phyloP scores from a whole-genome alignment of 176 grass and related monocot genomes.

The Phoenix dactylifera region DNA sequence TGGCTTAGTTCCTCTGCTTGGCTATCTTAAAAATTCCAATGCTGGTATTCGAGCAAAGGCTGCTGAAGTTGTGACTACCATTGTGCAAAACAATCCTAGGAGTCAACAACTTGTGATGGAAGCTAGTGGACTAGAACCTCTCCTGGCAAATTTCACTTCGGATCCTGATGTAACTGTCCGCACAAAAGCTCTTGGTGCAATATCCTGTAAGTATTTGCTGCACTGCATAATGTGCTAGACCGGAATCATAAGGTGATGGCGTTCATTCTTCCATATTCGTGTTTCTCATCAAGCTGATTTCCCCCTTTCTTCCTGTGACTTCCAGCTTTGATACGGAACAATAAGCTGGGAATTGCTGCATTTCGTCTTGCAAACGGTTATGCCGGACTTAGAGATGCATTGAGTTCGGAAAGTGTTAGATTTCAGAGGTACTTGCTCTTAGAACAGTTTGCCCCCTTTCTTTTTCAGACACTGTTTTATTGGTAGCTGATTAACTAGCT shows the following conservation, averaged over 20 bases:
- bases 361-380: constrained; percentile 81
- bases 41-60: constrained; percentile 77
- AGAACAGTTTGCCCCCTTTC: too few species aligned
- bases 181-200: constrained; percentile 82
- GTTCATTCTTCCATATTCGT: too few species aligned
- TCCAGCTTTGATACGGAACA: constrained; percentile 83
- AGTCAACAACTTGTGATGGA: constrained; percentile 93
- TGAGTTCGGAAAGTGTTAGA: constrained; percentile 53
- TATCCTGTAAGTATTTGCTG: constrained; percentile 53
- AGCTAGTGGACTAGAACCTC: constrained; percentile 82
- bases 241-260: too few species aligned
- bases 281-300: too few species aligned
- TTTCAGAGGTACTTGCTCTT: constrained; percentile 56
- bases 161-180: constrained; percentile 81
- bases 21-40: constrained; percentile 69
- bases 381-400: constrained; percentile 63
- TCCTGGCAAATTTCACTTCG: constrained; percentile 71
- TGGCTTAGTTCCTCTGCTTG: constrained; percentile 74
- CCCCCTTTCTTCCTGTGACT: background rate
- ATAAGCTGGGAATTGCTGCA: constrained; percentile 55
- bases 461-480: too few species aligned
- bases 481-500: too few species aligned
- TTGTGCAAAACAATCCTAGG: constrained; percentile 92
- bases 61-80: constrained; percentile 78
- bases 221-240: too few species aligned